Conservation (phyloP, 768 basidiomycete genomes). For the Mycena kentingensis region DNA sequence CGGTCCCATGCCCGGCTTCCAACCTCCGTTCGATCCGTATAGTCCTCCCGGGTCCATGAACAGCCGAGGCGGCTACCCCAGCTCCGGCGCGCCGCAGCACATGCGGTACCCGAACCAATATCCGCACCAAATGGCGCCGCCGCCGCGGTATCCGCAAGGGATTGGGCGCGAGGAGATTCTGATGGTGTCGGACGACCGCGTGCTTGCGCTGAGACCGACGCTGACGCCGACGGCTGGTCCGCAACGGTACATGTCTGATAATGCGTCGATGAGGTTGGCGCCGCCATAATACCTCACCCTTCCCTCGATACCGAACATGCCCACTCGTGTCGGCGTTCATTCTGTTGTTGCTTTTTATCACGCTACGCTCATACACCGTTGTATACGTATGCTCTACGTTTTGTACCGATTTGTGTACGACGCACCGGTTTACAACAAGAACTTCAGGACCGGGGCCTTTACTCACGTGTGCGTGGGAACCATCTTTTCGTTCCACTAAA, state of each 20-base stretch:
- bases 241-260: conserved; percentile 45
- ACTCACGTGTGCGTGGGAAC: too few relatives aligned
- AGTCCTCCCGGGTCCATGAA: conserved; percentile 22
- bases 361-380: too few relatives aligned
- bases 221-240: conserved; percentile 53
- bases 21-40: conserved; percentile 36
- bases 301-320: too few relatives aligned
- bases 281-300: conserved; percentile 37
- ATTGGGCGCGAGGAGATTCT: conserved; percentile 81
- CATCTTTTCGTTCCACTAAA: too few relatives aligned
- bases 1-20: conserved; percentile 31
- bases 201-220: conserved; percentile 67
- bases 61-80: conserved; percentile 28
- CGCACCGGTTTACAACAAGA: too few relatives aligned
- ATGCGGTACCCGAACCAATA: conserved; percentile 45
- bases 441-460: too few relatives aligned
- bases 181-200: conserved; percentile 86
- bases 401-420: too few relatives aligned
- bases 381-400: too few relatives aligned
- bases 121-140: conserved; percentile 20
- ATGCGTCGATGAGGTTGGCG: conserved; percentile 46
- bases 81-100: conserved; percentile 35
- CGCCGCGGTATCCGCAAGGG: conserved; percentile 44
- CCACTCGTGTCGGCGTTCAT: too few relatives aligned
- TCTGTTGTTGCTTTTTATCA: too few relatives aligned